Percentiles rank a stretch among this genome's conserved stretches.
phyloP scores from a whole-genome alignment of 116 monocot genomes.

The Papilionanthe hybrid region DNA sequence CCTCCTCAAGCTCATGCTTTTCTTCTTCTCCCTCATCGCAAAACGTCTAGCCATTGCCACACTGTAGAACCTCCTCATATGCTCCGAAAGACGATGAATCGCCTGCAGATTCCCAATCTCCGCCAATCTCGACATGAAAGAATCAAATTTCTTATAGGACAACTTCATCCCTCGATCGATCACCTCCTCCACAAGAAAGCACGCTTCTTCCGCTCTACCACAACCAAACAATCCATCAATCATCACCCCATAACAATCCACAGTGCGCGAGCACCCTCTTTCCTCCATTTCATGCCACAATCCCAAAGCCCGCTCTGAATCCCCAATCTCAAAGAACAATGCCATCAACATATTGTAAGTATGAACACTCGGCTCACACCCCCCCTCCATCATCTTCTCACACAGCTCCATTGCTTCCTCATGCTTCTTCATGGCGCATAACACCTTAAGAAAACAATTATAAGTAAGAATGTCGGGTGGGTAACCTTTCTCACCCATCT shows the following conservation, averaged over 20 bases:
- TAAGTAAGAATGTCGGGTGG: conserved; percentile 86
- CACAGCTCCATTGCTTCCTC: conserved; percentile 66
- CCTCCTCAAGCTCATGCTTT: conserved; percentile 70
- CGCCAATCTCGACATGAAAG: conserved; percentile 50
- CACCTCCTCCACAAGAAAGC: conserved; percentile 68
- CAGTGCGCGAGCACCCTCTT: conserved; percentile 46
- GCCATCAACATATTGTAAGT: conserved; percentile 80
- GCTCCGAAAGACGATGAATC: conserved; percentile 79
- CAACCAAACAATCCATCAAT: conserved; percentile 73
- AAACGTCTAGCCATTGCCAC: conserved; percentile 87
- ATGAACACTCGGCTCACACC: conserved; percentile 90
- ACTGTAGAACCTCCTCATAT: conserved; percentile 92
- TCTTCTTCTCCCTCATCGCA: conserved; percentile 82
- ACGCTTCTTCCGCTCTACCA: conserved; percentile 57
- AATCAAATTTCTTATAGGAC: conserved; percentile 72
- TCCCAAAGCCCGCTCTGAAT: conserved; percentile 52
- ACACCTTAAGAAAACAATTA: conserved; percentile 83
- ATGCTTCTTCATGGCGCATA: conserved; percentile 60
- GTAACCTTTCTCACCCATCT: conserved; percentile 77
- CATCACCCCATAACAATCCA: conserved; percentile 72
- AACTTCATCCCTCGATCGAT: conserved; percentile 61
- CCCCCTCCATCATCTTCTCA: conserved; percentile 62
- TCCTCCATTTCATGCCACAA: conserved; percentile 82
- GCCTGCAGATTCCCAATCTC: conserved; percentile 70
- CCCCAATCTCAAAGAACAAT: conserved; percentile 72